Conservation (phyloP, 2,329 filamentous ascomycete genomes). For the Oidium heveae region DNA sequence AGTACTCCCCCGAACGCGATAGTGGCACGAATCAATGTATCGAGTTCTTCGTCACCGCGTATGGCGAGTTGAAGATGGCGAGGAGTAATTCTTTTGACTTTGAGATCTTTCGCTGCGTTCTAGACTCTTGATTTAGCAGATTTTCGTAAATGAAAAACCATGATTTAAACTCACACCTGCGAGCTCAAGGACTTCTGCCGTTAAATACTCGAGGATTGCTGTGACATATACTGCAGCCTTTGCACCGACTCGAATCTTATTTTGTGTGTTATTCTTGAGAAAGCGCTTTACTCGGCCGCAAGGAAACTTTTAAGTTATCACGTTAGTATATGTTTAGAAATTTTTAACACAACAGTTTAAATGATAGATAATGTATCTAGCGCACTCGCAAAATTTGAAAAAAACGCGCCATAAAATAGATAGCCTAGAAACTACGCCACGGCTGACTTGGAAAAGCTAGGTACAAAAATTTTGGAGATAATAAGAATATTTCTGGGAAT, state of each 20-base stretch:
- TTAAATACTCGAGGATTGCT: slow-evolving; percentile 92
- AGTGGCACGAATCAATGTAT: slow-evolving; percentile 89
- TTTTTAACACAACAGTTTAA: not conserved
- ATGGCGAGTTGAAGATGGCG: slow-evolving; percentile 95
- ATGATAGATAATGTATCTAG: not conserved
- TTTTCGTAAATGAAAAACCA: not conserved
- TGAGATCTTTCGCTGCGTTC: slow-evolving; percentile 97
- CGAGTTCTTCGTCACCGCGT: slow-evolving; percentile 91
- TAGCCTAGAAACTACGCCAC: too few relatives aligned
- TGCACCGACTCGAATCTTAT: slow-evolving; percentile 98
- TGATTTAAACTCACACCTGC: slow-evolving; percentile 42
- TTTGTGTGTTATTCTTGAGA: slow-evolving; percentile 95
- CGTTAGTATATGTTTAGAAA: slow-evolving; percentile 10
- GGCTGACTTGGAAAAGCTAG: too few relatives aligned
- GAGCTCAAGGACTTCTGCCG: slow-evolving; percentile 90
- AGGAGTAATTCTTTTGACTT: slow-evolving; percentile 98
- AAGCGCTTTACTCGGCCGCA: slow-evolving; percentile 99
- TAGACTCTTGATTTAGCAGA: slow-evolving; percentile 13
- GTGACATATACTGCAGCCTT: slow-evolving; percentile 98
- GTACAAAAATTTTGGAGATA: not conserved
- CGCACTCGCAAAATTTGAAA: too few relatives aligned
- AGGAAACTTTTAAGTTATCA: slow-evolving; percentile 44
- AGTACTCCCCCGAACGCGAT: slow-evolving; percentile 97
- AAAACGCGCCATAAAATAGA: too few relatives aligned
- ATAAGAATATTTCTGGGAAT: not conserved